A percentile compares a stretch with the other conserved stretches of the same genome.
Evolutionary conservation across 768 basidiomycete genomes (phyloP).

Genomic region (Lentinula raphanica): DNA sequence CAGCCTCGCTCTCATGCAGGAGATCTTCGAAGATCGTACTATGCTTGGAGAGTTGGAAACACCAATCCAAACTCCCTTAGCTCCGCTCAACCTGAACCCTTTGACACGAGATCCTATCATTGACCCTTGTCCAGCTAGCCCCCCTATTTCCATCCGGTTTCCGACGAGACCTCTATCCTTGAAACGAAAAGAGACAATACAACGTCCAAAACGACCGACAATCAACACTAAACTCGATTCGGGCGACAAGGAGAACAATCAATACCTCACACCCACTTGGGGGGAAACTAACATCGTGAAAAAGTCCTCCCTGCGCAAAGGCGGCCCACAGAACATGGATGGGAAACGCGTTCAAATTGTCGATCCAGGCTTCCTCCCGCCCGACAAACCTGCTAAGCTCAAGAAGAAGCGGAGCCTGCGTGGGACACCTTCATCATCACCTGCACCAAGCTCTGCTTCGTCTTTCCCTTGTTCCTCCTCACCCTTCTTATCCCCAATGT

Average conservation of each 20-base stretch:
- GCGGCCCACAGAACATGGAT: slow-evolving; percentile 18
- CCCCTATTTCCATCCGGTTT: not conserved
- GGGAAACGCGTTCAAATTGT: slow-evolving; percentile 47
- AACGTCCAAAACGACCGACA: slow-evolving; percentile 17
- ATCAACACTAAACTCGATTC: slow-evolving; percentile 12
- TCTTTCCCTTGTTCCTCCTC: slow-evolving; percentile 27
- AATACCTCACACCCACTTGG: slow-evolving; percentile 11
- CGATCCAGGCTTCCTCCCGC: slow-evolving; percentile 32
- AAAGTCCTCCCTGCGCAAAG: slow-evolving; percentile 42
- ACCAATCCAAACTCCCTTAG: not conserved
- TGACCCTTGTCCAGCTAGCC: slow-evolving; percentile 23
- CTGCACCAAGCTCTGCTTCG: slow-evolving; percentile 29
- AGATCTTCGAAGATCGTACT: slow-evolving; percentile 1
- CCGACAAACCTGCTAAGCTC: slow-evolving; percentile 29
- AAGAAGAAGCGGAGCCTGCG: slow-evolving; percentile 21
- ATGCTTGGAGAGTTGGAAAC: not conserved
- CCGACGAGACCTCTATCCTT: slow-evolving; percentile 1
- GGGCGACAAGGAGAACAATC: slow-evolving; percentile 57
- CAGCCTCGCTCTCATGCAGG: slow-evolving; percentile 9
- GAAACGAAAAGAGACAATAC: slow-evolving; percentile 1
- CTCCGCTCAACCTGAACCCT: not conserved
- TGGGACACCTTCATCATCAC: not conserved
- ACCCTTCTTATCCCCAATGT: slow-evolving; percentile 38
- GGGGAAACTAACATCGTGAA: slow-evolving; percentile 22
- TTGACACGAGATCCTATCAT: not conserved